Percentiles rank a stretch among this genome's conserved stretches.
These are phyloP conservation scores for Pouteria glomerata DNA, from an alignment of 148 eudicot genomes.

Conservation along the genomic window DNA sequence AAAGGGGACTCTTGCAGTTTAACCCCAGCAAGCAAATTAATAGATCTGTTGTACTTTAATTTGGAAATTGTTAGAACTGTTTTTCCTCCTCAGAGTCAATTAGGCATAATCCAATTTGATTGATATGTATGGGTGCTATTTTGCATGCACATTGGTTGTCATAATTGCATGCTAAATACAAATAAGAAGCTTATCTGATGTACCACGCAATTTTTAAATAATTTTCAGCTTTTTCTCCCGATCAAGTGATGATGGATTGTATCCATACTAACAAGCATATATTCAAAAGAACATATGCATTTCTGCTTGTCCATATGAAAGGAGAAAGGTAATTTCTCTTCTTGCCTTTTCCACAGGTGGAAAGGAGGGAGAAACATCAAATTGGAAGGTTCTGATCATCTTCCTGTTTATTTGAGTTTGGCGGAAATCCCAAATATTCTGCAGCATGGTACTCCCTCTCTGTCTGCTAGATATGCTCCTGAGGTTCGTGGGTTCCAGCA, in stretches of 20 bases:
- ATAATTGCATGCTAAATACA: background rate
- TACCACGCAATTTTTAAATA: too few relatives aligned
- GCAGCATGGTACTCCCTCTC: conserved; percentile 67
- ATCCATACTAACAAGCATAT: background rate
- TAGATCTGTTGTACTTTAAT: background rate
- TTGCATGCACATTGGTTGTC: background rate
- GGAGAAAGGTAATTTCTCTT: background rate
- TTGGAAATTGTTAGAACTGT: background rate
- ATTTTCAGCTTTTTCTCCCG: background rate
- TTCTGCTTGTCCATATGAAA: background rate
- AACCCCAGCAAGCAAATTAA: background rate
- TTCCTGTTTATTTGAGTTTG: conserved; percentile 68
- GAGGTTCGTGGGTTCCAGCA: conserved; percentile 92
- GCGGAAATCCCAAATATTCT: conserved; percentile 48
- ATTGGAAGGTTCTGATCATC: conserved; percentile 97
- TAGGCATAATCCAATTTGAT: background rate
- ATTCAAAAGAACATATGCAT: background rate
- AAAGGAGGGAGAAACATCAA: conserved; percentile 69
- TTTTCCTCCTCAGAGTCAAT: background rate
- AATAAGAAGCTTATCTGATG: background rate
- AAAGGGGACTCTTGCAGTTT: background rate
- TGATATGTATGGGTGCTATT: background rate
- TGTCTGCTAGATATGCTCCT: conserved; percentile 87
- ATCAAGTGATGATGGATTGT: background rate
- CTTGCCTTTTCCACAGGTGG: conserved; percentile 44